Percentiles rank a stretch among this genome's conserved stretches.
Conservation (phyloP, 106 monocot species). For the Allium cepa region DNA sequence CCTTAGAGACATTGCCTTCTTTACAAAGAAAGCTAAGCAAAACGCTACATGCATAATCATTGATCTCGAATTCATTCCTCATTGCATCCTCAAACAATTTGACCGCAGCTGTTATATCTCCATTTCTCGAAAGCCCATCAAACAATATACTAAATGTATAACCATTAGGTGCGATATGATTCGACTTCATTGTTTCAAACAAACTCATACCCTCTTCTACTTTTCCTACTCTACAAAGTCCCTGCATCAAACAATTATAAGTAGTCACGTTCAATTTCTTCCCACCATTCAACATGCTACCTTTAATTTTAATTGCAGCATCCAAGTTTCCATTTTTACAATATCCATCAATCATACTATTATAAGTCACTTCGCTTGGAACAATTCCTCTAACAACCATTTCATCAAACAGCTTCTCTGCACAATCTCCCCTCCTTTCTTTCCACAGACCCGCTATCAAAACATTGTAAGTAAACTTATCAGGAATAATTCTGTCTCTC, state of each 20-base stretch:
- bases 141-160: slow-evolving; percentile 32
- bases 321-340: slow-evolving; percentile 45
- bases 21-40: slow-evolving; percentile 67
- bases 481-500: slow-evolving; percentile 21
- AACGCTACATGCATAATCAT: slow-evolving; percentile 32
- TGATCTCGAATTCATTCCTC: slow-evolving; percentile 28
- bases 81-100: slow-evolving; percentile 35
- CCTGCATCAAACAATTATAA: slow-evolving; percentile 58
- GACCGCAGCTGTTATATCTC: slow-evolving; percentile 15
- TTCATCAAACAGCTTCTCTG: slow-evolving; percentile 23
- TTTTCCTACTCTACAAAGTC: slow-evolving; percentile 33
- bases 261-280: slow-evolving; percentile 43
- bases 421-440: slow-evolving; percentile 1
- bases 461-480: slow-evolving; percentile 54
- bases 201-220: slow-evolving; percentile 25
- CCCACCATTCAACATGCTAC: slow-evolving; percentile 17
- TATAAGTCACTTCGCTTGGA: slow-evolving; percentile 47
- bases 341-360: slow-evolving; percentile 72
- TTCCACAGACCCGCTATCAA: slow-evolving; percentile 57
- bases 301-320: slow-evolving; percentile 22
- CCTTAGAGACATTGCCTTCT: slow-evolving; percentile 50
- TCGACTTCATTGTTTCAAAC: slow-evolving; percentile 35
- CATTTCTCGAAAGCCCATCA: slow-evolving; percentile 22
- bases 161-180: slow-evolving; percentile 26
- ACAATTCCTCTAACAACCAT: slow-evolving; percentile 7